Conservation (phyloP, 805 yeast genomes). For the Barnettozyma vustinii region DNA sequence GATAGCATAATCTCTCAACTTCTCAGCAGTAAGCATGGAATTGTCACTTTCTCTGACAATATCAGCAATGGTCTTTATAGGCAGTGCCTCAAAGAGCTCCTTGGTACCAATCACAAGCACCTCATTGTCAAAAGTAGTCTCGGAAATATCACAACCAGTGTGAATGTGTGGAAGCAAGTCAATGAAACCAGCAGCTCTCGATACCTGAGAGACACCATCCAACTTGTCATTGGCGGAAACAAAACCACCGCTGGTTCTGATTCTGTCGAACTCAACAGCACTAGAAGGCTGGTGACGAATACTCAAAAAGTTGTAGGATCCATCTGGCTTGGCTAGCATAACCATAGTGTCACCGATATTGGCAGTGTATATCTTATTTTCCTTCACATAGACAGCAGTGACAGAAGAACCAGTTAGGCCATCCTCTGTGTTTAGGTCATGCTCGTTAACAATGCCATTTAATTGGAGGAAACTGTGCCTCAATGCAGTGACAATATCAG, state of each 20-base stretch:
- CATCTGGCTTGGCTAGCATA: slow-evolving; percentile 70
- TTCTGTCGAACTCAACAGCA: slow-evolving; percentile 73
- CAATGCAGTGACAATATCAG: slow-evolving; percentile 64
- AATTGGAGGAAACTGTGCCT: slow-evolving; percentile 74
- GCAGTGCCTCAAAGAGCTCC: slow-evolving; percentile 79
- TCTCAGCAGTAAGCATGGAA: slow-evolving; percentile 90
- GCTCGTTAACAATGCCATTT: slow-evolving; percentile 64
- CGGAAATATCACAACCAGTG: slow-evolving; percentile 77
- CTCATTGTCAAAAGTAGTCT: slow-evolving; percentile 65
- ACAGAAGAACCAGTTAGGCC: slow-evolving; percentile 79
- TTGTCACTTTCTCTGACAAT: slow-evolving; percentile 75
- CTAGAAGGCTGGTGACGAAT: slow-evolving; percentile 81
- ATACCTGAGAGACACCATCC: slow-evolving; percentile 76
- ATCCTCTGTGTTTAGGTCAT: slow-evolving; percentile 59
- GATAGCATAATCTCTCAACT: slow-evolving; percentile 87
- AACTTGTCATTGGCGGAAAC: slow-evolving; percentile 80
- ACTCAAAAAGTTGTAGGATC: slow-evolving; percentile 70
- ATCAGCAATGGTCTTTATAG: slow-evolving; percentile 85
- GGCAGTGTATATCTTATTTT: slow-evolving; percentile 67
- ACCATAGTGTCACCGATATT: slow-evolving; percentile 90
- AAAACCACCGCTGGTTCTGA: slow-evolving; percentile 86
- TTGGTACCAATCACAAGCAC: slow-evolving; percentile 79
- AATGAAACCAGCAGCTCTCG: slow-evolving; percentile 90
- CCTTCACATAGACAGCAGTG: slow-evolving; percentile 74
- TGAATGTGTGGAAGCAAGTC: slow-evolving; percentile 82